Conservation (phyloP, 1,139 yeast genomes). For the Pichia sorboxylosa region DNA sequence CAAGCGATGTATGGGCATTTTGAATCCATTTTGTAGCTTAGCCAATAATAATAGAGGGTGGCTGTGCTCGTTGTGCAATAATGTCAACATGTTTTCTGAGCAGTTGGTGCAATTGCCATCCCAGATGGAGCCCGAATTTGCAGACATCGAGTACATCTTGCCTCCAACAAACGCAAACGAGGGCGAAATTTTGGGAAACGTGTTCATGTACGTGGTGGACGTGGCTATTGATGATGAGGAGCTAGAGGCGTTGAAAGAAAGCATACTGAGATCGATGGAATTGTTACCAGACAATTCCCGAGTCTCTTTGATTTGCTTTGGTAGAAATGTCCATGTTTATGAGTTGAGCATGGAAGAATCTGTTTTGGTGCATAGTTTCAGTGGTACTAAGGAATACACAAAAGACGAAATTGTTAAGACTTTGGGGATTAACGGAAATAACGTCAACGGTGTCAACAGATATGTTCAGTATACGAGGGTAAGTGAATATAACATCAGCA, state of each 20-base stretch:
- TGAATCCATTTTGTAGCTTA: constrained; percentile 44
- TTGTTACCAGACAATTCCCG: constrained; percentile 50
- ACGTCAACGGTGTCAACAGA: constrained; percentile 18
- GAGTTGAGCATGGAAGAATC: constrained; percentile 33
- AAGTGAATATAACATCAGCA: constrained; percentile 46
- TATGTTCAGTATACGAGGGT: constrained; percentile 38
- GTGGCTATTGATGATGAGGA: constrained; percentile 41
- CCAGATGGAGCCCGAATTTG: constrained; percentile 29
- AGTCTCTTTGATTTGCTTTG: constrained; percentile 50
- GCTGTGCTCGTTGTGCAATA: constrained; percentile 54
- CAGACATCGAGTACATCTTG: constrained; percentile 53
- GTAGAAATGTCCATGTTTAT: constrained; percentile 54
- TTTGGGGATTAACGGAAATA: constrained; percentile 41
- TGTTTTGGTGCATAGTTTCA: constrained; percentile 35
- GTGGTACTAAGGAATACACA: constrained; percentile 47
- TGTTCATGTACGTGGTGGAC: constrained; percentile 58
- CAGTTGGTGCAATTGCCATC: constrained; percentile 23
- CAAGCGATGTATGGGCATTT: constrained; percentile 46
- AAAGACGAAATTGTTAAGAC: constrained; percentile 39
- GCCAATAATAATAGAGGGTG: constrained; percentile 37
- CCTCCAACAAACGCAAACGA: constrained; percentile 27
- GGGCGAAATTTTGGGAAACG: constrained; percentile 36
- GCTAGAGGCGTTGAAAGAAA: constrained; percentile 46
- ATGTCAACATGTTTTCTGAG: constrained; percentile 38
- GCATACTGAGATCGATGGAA: constrained; percentile 40